Base-by-base conservation (phyloP, 2,329 filamentous ascomycete species). In the Hymenoscyphus albidus region DNA sequence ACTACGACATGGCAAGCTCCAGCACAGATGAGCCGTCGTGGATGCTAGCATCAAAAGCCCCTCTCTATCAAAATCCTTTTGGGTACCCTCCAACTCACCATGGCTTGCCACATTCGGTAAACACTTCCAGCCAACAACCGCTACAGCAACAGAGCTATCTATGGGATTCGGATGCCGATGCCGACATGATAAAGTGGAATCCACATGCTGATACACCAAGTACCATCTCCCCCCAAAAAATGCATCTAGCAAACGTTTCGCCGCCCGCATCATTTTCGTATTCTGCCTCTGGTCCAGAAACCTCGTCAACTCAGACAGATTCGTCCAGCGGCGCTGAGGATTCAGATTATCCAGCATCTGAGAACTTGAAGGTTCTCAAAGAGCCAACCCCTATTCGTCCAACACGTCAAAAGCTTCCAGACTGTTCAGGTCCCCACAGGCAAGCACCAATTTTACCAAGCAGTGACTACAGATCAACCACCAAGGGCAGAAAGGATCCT, bases 141-240 rank as follows among this genome's bases (percentile, higher is more conserved):
- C 38, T 60, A 65, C 44, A 51, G 31, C 44, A 61, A 12, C 62
- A 64, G 38, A 38, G 22, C 9, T 39, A 65, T 59, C 22, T 61
- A 16, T 73, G 69, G 71, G 60, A 42, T 27, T 39, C 58, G 32
- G 12, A 18, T 2, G 51, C 56, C 5, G 56, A 10, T 10, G 32
- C 42, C 31, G n/a, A 55, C n/a, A 61, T 57, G 12, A 35, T 35
- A 35, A 60, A 63, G 31, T 71, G 69, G 67, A 38, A 61, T 57
- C 14, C 65, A n/a, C 39, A 64, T 27, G 27, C 58, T 3, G 18
- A 59, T 13, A 39, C n/a, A 42, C 59, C 69, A 31, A 68, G 59
- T 39, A 74, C 71, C 9, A 69, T 74, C 14, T 74, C 68, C 13
- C 72, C 72, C 3, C 70, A 70, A 58, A 64, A 67, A 10, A 62